Percentiles rank a stretch among this genome's conserved stretches.
These are phyloP conservation scores for Phytophthora brassicae DNA, from an alignment of 352 stramenopile genomes.

Conservation along the genomic window DNA sequence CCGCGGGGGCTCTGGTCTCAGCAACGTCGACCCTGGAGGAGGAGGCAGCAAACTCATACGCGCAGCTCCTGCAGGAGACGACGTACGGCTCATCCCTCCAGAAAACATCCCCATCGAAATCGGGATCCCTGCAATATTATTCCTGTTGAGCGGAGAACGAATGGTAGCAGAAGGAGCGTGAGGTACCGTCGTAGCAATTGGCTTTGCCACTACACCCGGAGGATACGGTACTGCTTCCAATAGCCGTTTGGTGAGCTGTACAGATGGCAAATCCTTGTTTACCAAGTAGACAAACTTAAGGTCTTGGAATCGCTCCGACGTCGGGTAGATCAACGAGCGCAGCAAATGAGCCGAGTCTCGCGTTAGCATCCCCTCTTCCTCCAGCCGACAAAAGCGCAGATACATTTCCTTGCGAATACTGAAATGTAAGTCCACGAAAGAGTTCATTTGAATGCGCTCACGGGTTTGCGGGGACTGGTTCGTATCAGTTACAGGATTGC, in stretches of 20 bases:
- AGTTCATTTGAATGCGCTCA: slow-evolving; percentile 70
- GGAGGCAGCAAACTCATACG: slow-evolving; percentile 34
- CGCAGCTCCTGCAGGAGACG: slow-evolving; percentile 26
- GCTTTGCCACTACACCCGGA: slow-evolving; percentile 31
- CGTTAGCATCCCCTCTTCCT: slow-evolving; percentile 71
- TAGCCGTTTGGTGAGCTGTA: slow-evolving; percentile 77
- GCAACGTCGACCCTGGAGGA: slow-evolving; percentile 28
- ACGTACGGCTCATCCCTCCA: slow-evolving; percentile 26
- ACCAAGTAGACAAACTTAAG: slow-evolving; percentile 89
- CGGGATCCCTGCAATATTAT: slow-evolving; percentile 22
- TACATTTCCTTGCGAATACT: slow-evolving; percentile 89
- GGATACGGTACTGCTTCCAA: slow-evolving; percentile 68
- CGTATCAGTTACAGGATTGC: slow-evolving; percentile 13
- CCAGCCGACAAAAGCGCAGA: slow-evolving; percentile 71
- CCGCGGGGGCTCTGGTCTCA: slow-evolving; percentile 30
- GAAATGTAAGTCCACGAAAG: slow-evolving; percentile 83
- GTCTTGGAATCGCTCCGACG: slow-evolving; percentile 81
- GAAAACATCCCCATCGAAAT: slow-evolving; percentile 44
- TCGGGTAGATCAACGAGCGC: slow-evolving; percentile 80
- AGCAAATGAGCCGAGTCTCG: slow-evolving; percentile 73
- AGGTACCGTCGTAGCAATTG: slow-evolving; percentile 29
- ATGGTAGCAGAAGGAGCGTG: slow-evolving; percentile 22
- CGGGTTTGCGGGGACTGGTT: slow-evolving; percentile 38
- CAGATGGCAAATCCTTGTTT: slow-evolving; percentile 79
- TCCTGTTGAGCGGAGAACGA: slow-evolving; percentile 17